Evolutionary conservation across 257 asterid species (phyloP).

Genomic region (Gentiana dahurica): DNA sequence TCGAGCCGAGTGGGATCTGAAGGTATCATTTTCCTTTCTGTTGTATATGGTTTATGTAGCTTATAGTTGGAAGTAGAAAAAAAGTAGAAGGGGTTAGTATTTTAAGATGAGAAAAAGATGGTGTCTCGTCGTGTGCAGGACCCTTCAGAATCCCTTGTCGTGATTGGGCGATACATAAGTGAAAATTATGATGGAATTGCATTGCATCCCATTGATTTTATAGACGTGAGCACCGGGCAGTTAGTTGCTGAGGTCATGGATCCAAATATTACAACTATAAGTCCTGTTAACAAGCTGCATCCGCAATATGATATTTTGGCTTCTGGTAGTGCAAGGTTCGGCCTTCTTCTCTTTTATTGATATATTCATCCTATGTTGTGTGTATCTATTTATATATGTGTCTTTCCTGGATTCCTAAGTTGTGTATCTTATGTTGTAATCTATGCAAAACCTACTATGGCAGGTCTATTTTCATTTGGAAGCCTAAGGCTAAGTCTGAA

Average conservation of each 20-base stretch:
- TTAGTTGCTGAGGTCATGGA: constrained; percentile 86
- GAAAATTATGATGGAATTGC: constrained; percentile 87
- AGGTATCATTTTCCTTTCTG: constrained; percentile 32
- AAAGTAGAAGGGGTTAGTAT: neutral
- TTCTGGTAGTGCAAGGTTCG: constrained; percentile 92
- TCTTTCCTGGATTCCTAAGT: neutral
- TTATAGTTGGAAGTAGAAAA: neutral
- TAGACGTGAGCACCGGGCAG: constrained; percentile 75
- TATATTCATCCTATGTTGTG: neutral
- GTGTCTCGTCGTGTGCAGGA: constrained; percentile 39
- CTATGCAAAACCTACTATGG: neutral
- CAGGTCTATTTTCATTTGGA: constrained; percentile 95
- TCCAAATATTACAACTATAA: constrained; percentile 86
- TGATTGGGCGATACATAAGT: constrained; percentile 91
- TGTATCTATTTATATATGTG: neutral
- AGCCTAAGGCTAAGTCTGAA: constrained; percentile 44
- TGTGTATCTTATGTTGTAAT: neutral
- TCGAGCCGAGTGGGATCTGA: constrained; percentile 96
- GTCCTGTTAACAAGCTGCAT: constrained; percentile 92
- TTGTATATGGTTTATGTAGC: neutral
- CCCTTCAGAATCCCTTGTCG: constrained; percentile 75
- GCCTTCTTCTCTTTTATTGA: neutral
- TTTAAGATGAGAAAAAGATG: no score
- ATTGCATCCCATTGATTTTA: constrained; percentile 89
- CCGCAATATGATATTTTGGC: constrained; percentile 91